phyloP scores from a whole-genome alignment of 345 rosid species.

The Viola odorata region DNA sequence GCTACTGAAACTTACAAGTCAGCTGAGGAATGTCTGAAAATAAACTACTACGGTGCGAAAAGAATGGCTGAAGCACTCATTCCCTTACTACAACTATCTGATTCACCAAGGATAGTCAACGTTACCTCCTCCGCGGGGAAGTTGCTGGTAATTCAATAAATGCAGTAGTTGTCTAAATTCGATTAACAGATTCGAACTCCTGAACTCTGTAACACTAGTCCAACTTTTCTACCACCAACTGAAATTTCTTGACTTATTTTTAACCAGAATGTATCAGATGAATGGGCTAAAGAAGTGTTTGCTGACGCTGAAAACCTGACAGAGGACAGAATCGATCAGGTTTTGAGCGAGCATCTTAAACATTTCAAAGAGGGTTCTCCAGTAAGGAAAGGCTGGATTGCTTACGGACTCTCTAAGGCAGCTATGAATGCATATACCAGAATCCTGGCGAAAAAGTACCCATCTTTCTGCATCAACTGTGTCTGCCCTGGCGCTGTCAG shows the following conservation, averaged over 20 bases:
- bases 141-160: slow-evolving; percentile 4
- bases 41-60: slow-evolving; percentile 21
- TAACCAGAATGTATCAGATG: slow-evolving; percentile 21
- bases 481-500: no score
- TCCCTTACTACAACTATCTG: slow-evolving; percentile 21
- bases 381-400: slow-evolving; percentile 27
- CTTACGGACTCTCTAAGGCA: no score
- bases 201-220: background rate
- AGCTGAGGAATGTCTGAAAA: slow-evolving; percentile 13
- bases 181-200: background rate
- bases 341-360: slow-evolving; percentile 17
- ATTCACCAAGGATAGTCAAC: slow-evolving; percentile 29
- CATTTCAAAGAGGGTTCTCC: slow-evolving; percentile 24
- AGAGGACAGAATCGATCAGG: slow-evolving; percentile 27
- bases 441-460: no score
- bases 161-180: background rate
- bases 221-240: no score
- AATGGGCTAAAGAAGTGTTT: slow-evolving; percentile 10
- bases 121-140: slow-evolving; percentile 23
- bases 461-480: no score
- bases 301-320: slow-evolving; percentile 23
- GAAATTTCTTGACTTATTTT: no score
- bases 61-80: slow-evolving; percentile 12
- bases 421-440: no score
- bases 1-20: background rate